These are phyloP conservation scores for Pseudozyma sp. DNA, from an alignment of 1,284 basidiomycete genomes.

Conservation along the genomic window DNA sequence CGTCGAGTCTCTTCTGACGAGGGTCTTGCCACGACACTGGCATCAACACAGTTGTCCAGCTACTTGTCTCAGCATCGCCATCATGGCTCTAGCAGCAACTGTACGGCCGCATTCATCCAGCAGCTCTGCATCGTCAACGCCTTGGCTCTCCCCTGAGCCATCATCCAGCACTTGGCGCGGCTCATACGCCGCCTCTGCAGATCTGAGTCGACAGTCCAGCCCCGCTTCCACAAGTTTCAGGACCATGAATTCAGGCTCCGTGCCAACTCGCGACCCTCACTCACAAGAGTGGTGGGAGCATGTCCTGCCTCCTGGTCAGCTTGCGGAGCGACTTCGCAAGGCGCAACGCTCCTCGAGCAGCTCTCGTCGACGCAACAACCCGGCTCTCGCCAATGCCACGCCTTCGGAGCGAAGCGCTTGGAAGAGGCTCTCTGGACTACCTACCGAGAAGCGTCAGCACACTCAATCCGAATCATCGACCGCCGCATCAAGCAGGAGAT, in stretches of 20 bases:
- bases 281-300: conserved; percentile 60
- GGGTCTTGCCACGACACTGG: neutral
- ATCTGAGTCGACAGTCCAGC: conserved; percentile 31
- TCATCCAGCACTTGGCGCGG: conserved; percentile 17
- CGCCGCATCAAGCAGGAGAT: conserved; percentile 28
- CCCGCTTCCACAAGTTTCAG: conserved; percentile 10
- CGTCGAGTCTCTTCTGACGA: neutral
- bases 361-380: conserved; percentile 39
- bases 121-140: conserved; percentile 37
- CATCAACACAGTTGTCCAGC: neutral
- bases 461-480: conserved; percentile 28
- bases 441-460: conserved; percentile 14
- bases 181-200: conserved; percentile 19
- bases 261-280: conserved; percentile 16
- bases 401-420: conserved; percentile 41
- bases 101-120: conserved; percentile 28
- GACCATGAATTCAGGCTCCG: conserved; percentile 6
- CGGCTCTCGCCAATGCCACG: conserved; percentile 44
- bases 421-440: conserved; percentile 42
- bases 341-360: conserved; percentile 48
- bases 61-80: neutral
- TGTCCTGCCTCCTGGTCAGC: conserved; percentile 58
- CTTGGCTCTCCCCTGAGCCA: conserved; percentile 37
- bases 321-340: conserved; percentile 54
- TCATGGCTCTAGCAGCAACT: conserved; percentile 29